phyloP scores from a whole-genome alignment of 768 basidiomycete species.

The Tulasnella sp. region DNA sequence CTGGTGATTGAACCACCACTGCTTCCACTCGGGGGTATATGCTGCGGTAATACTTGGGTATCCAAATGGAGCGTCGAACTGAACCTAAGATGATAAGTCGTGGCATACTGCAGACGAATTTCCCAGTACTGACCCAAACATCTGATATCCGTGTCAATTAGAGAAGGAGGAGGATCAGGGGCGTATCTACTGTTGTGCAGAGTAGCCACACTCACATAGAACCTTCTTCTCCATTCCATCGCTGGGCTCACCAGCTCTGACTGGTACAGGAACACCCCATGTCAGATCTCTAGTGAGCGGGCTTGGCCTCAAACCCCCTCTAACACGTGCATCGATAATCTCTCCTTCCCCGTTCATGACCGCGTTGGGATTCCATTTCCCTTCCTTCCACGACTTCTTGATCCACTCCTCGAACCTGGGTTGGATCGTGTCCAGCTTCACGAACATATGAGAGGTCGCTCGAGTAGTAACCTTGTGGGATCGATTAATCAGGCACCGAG shows the following conservation, averaged over 20 bases:
- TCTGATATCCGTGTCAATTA: conserved; percentile 36
- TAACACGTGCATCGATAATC: conserved; percentile 80
- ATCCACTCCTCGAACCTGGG: conserved; percentile 81
- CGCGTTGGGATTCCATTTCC: conserved; percentile 87
- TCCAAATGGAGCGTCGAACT: conserved; percentile 96
- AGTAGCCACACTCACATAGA: conserved; percentile 58
- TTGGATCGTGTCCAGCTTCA: conserved; percentile 76
- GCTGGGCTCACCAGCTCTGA: conserved; percentile 55
- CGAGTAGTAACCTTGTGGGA: conserved; percentile 64
- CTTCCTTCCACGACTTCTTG: conserved; percentile 58
- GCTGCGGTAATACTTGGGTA: conserved; percentile 96
- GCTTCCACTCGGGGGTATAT: conserved; percentile 87
- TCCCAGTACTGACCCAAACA: conserved; percentile 69
- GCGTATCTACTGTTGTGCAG: too few species aligned
- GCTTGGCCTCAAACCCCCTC: conserved; percentile 72
- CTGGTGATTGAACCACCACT: conserved; percentile 92
- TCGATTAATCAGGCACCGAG: conserved; percentile 83
- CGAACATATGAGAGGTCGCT: conserved; percentile 83
- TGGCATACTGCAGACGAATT: neutral
- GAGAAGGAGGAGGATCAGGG: neutral
- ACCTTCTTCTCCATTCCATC: conserved; percentile 89
- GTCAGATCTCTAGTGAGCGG: conserved; percentile 88
- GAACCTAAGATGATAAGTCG: neutral
- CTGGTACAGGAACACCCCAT: conserved; percentile 93
- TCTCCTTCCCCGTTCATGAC: conserved; percentile 83